Conservation (phyloP, 768 basidiomycete genomes). For the Tulasnella calospora region DNA sequence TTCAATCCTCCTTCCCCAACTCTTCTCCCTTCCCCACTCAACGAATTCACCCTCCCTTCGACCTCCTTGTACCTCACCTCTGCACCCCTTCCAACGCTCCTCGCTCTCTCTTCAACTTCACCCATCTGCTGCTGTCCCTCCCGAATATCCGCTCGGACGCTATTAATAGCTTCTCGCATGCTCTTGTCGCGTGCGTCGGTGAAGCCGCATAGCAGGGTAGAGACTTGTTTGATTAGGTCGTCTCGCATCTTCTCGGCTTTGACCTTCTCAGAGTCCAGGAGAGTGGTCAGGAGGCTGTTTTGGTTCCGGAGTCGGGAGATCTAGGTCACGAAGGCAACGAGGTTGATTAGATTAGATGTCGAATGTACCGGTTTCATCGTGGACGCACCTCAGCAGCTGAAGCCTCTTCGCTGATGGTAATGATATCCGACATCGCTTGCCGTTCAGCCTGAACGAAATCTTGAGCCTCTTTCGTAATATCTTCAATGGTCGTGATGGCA, state of each 20-base stretch:
- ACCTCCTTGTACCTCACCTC: conserved; percentile 40
- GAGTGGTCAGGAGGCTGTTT: conserved; percentile 56
- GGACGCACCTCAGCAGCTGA: conserved; percentile 32
- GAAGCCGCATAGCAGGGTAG: conserved; percentile 65
- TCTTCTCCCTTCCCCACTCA: conserved; percentile 49
- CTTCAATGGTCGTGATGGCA: conserved; percentile 57
- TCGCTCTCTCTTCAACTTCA: conserved; percentile 19
- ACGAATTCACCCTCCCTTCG: conserved; percentile 41
- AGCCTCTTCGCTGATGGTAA: conserved; percentile 28
- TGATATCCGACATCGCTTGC: conserved; percentile 44
- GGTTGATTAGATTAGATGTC: conserved; percentile 53
- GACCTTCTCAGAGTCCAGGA: conserved; percentile 61
- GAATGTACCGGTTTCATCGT: conserved; percentile 1
- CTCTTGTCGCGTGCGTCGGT: conserved; percentile 61
- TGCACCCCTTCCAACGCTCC: not conserved
- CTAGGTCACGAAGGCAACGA: conserved; percentile 28
- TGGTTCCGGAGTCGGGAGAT: conserved; percentile 61
- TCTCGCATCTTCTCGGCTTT: conserved; percentile 65
- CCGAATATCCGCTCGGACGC: conserved; percentile 52
- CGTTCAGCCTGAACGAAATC: conserved; percentile 55
- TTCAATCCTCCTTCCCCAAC: conserved; percentile 45
- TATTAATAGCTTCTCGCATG: conserved; percentile 53
- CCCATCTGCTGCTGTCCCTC: conserved; percentile 50
- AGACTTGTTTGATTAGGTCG: conserved; percentile 70
- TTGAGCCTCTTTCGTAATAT: conserved; percentile 53